Base-by-base conservation (phyloP, 495 filamentous ascomycete genomes). In the Cenococcum geophilum region DNA sequence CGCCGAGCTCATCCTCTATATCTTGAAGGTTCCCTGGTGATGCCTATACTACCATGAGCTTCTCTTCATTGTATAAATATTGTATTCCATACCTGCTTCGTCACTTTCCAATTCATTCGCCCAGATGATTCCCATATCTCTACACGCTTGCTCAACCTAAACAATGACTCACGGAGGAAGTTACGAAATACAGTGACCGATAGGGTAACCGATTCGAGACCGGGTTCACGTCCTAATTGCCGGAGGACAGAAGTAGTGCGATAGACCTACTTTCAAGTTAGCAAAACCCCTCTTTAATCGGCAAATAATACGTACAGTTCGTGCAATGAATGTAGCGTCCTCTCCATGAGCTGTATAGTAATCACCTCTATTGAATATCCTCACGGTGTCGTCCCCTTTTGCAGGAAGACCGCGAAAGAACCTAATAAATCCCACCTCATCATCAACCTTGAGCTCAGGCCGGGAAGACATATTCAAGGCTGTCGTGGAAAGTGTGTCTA, bases 21-120 rank as follows among this genome's bases (percentile, higher is more conserved):
- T 97, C 95, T 74, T 98, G 95, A 36, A 98, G 74, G 73, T 98
- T 98, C 12, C 93, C 93, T 0, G 93, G 93, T 32, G 91, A 96
- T 27, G 92, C 92, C 68, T 71, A 52, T 52, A 21, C 23, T 36
- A 22, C 11, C 34, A 14, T 16, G 4, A 58, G 55, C 55, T 50
- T n/a, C 1, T 20, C 5, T 96, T 90, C 71, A 95, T 91, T 35
- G 96, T 85, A 71, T 96, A 92, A 73, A 97, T 90, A 27, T 96
- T 72, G 73, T 96, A 0, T 90, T 91, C 36, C 89, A 93, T 42
- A 92, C 91, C 66, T 73, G 88, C 76, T 97, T 97, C 45, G 76
- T 78, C 43, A 92, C 73, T 70, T 95, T 96, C 93, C 95, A 98
- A 64, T 89, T 87, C 73, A 88, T 91, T 54, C 89, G 80, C 59